Evolutionary conservation across 2,329 filamentous ascomycete genomes (phyloP).

Genomic region (Penicillium sp.): DNA sequence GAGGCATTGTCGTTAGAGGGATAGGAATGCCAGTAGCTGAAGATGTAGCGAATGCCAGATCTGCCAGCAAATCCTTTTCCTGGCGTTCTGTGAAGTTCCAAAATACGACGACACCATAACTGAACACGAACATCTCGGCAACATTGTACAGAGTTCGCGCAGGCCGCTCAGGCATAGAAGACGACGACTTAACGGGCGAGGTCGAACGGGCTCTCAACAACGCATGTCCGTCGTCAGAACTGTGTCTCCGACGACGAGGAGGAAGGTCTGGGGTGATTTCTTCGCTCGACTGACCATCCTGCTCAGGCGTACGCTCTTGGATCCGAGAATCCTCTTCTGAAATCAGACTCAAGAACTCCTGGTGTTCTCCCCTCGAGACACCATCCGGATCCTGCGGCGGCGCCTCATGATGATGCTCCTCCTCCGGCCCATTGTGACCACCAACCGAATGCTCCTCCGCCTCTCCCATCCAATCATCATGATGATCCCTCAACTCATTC

Average conservation of each 20-base stretch:
- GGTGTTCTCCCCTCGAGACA: conserved; percentile 9
- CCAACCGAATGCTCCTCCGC: conserved; percentile 52
- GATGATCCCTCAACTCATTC: conserved; percentile 85
- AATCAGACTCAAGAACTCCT: conserved; percentile 16
- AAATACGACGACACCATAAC: conserved; percentile 95
- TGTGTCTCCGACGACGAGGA: conserved; percentile 25
- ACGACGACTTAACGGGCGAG: conserved; percentile 50
- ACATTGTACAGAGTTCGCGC: conserved; percentile 70
- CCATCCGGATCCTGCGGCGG: conserved; percentile 16
- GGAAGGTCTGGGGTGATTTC: conserved; percentile 15
- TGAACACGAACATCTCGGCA: conserved; percentile 96
- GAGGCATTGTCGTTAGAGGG: conserved; percentile 75
- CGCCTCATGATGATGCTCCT: conserved; percentile 31
- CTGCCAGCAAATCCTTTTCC: conserved; percentile 94
- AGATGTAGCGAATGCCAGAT: conserved; percentile 78
- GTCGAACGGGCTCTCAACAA: conserved; percentile 31
- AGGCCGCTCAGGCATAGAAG: conserved; percentile 47
- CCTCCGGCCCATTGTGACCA: conserved; percentile 35
- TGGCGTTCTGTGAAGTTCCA: conserved; percentile 98
- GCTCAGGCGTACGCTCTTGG: conserved; percentile 6
- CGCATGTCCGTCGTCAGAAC: conserved; percentile 28
- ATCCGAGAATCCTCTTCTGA: conserved; percentile 18
- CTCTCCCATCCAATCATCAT: conserved; percentile 86
- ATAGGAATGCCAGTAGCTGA: conserved; percentile 47
- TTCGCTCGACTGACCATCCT: neutral